Evolutionary conservation across 2,329 filamentous ascomycete species (phyloP).

Genomic region (Clarireedia hainanense): DNA sequence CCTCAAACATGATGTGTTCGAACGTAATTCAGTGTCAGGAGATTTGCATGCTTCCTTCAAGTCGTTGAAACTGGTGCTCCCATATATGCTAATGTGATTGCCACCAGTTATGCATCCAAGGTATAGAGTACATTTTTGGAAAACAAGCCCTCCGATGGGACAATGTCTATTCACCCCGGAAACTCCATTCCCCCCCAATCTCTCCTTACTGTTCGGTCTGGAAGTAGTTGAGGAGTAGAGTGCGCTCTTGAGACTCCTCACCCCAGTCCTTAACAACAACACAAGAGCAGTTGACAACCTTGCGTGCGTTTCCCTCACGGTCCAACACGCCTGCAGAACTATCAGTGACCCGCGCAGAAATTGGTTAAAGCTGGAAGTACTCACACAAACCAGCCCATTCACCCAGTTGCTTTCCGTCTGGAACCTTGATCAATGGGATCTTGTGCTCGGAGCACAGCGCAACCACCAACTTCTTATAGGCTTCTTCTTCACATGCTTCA

Average conservation of each 20-base stretch:
- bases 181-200: slow-evolving; percentile 23
- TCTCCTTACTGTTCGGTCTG: slow-evolving; percentile 68
- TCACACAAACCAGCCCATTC: slow-evolving; percentile 99
- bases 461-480: slow-evolving; percentile 99
- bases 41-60: not conserved
- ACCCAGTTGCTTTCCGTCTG: slow-evolving; percentile 98
- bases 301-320: slow-evolving; percentile 98
- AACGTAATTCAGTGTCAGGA: not conserved
- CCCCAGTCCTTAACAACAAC: slow-evolving; percentile 99
- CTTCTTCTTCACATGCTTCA: slow-evolving; percentile 99
- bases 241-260: slow-evolving; percentile 98
- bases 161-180: slow-evolving; percentile 25
- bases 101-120: slow-evolving; percentile 25
- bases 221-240: slow-evolving; percentile 99
- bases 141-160: slow-evolving; percentile 20
- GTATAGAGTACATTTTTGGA: slow-evolving; percentile 27
- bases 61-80: slow-evolving; percentile 8
- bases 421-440: slow-evolving; percentile 99
- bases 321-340: slow-evolving; percentile 74
- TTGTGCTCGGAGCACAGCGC: slow-evolving; percentile 99
- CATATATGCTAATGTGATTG: slow-evolving; percentile 27
- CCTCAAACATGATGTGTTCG: not conserved
- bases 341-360: slow-evolving; percentile 14
- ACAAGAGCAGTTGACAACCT: slow-evolving; percentile 99
- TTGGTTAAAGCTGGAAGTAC: slow-evolving; percentile 36